A percentile compares a stretch with the other conserved stretches of the same genome.
Conservation (phyloP, 176 grass and related monocot species). For the Puccinellia tenuiflora region DNA sequence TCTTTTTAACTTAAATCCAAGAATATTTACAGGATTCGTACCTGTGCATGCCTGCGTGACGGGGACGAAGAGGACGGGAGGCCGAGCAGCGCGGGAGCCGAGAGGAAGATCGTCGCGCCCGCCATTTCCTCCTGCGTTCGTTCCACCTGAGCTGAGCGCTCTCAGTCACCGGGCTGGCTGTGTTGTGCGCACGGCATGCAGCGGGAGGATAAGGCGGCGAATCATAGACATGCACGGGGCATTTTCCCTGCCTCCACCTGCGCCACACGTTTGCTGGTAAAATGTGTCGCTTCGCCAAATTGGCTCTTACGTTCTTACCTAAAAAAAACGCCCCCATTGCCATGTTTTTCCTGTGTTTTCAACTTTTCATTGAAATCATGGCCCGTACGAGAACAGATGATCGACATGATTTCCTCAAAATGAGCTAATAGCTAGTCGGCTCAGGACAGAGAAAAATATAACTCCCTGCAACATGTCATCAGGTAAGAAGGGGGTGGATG, state of each 20-base stretch:
- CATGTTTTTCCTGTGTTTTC: too few species aligned
- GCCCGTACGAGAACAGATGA: neutral
- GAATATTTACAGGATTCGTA: neutral
- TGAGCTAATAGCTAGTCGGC: neutral
- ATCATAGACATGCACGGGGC: neutral
- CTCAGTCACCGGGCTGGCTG: neutral
- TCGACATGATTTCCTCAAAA: neutral
- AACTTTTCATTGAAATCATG: neutral
- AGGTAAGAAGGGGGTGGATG: neutral
- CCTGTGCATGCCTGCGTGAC: conserved; percentile 15
- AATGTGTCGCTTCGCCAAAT: neutral
- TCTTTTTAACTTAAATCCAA: neutral
- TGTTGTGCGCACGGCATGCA: neutral
- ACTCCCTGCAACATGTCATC: neutral
- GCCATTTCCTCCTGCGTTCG: conserved; percentile 35
- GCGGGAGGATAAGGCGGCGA: conserved; percentile 36
- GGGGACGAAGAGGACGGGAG: conserved; percentile 3
- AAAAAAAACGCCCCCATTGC: neutral
- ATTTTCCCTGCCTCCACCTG: neutral
- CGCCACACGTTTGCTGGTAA: conserved; percentile 30
- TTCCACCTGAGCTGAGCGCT: neutral
- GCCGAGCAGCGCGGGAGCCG: conserved; percentile 27
- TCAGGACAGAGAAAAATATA: neutral
- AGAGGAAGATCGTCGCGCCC: conserved; percentile 50
- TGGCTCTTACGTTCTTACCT: neutral